Conservation (phyloP, 495 filamentous ascomycete species). For the Penicillium lividum region DNA sequence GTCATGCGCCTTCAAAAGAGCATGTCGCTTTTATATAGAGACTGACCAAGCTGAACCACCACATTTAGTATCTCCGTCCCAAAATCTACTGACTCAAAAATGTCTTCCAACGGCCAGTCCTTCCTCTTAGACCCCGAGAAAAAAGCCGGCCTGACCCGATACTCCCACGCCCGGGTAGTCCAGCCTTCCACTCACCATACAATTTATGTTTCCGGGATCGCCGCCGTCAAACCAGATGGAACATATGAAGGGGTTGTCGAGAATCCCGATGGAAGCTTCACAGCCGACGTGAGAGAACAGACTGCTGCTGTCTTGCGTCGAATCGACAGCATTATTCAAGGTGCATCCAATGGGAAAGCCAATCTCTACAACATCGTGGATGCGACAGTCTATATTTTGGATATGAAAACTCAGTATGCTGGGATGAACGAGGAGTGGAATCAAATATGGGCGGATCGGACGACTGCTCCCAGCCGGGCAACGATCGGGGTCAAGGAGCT, state of each 20-base stretch:
- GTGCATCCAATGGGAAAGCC: conserved; percentile 32
- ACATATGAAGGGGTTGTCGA: conserved; percentile 30
- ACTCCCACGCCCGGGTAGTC: conserved; percentile 34
- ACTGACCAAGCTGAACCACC: background rate
- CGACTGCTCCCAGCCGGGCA: conserved; percentile 33
- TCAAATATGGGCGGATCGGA: conserved; percentile 34
- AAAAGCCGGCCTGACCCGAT: conserved; percentile 25
- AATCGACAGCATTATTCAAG: conserved; percentile 37
- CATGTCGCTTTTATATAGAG: background rate
- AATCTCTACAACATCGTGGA: conserved; percentile 36
- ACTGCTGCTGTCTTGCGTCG: conserved; percentile 34
- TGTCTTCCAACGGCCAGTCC: conserved; percentile 35
- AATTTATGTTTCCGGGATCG: conserved; percentile 37
- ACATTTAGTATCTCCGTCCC: background rate
- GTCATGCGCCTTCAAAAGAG: background rate
- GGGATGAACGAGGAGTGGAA: conserved; percentile 47
- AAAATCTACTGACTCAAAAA: background rate
- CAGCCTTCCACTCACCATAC: conserved; percentile 32
- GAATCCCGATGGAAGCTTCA: conserved; percentile 33
- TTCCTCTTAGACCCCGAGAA: conserved; percentile 37
- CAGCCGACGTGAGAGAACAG: conserved; percentile 31
- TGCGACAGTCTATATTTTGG: conserved; percentile 34
- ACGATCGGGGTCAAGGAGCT: conserved; percentile 38
- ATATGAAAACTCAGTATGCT: conserved; percentile 40
- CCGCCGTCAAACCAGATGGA: conserved; percentile 22